Base-by-base conservation (phyloP, 352 stramenopile genomes). In the Elongisporangium senticosum region DNA sequence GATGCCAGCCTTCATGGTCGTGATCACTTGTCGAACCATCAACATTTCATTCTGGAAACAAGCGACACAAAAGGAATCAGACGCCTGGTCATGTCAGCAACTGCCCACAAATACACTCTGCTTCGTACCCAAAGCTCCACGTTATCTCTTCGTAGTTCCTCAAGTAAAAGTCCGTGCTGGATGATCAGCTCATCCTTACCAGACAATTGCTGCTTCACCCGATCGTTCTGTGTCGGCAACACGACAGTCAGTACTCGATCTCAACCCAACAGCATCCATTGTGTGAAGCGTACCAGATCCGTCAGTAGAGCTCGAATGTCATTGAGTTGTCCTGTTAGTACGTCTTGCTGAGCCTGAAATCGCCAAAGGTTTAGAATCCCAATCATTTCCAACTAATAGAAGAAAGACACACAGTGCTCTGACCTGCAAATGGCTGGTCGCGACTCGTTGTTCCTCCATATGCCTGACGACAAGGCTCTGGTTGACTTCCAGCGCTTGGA, bases 1-100 rank as follows among this genome's bases (percentile, higher is more conserved):
- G 51, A 93, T 93, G 15, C 75, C 81, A 20, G 79, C 83, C 58
- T 93, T 93, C 83, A 93, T 93, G 7, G 83, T 90, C n/a, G 75
- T 89, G 60, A 93, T 93, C 54, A 93, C 79, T 56, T 90, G 76
- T 10, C 81, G 83, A 19, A 93, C 75, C 20, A 90, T 68, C 2
- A 90, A 61, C 71, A 93, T 86, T 60, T 93, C 80, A 53, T 86
- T 87, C 83, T 90, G 51, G 37, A 17, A 7, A 2, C 17, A 51
- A 20, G 5, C 40, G 6, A 20, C n/a, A 47, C 28, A 24, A 68
- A 58, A 53, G 37, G 24, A 15, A 54, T n/a, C 0, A 53, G 24
- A 48, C 14, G 2, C n/a, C 58, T 8, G 51, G 22, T 21, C 48
- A 7, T 49, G 3, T 20, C 20, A 53, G 50, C 15, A 54, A 22